Base-by-base conservation (phyloP, 257 asterid species). In the Solanum microdontum region DNA sequence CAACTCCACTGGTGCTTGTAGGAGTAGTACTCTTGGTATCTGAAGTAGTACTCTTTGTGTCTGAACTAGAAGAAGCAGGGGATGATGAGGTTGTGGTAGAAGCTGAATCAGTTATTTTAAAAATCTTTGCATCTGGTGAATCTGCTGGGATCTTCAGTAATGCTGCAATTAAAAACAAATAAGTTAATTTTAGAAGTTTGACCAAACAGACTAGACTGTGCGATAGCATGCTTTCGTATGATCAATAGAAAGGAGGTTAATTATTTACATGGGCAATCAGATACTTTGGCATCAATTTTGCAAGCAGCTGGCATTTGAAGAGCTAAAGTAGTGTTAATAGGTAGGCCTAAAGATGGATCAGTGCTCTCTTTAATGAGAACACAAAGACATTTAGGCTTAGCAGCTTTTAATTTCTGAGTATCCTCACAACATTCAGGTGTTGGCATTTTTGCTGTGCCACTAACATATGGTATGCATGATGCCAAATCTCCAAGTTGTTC, bases 321-420 rank as follows among this genome's bases (percentile, higher is more conserved):
- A 85, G 95, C 97, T 89, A 94, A 74, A 55, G 95, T 92, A 82
- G 97, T 94, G 90, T 94, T 94, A 23, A 94, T 91, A 4, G 94
- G 95, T 37, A 94, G 91, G 3, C 97, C 95, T 70, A 94, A 86
- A 1, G 95, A 93, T 5, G 95, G 94, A 82, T 94, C 94, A 1
- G 92, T 91, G 89, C 95, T 94, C 87, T 94, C 97, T 80, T 93
- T 94, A 87, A 94, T 93, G 14, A 94, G 93, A 85, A 93, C 97
- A 75, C 97, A 94, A 82, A 93, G 87, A n/a, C 97, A 94, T 89
- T 93, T 94, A 2, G 97, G 97, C 86, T 94, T 90, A 1, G 93
- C 93, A 60, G 86, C 88, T 72, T 66, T 90, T 23, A 94, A 87
- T 86, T 94, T 92, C 89, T 58, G 39, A 60, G 94, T 90, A 87